A percentile compares a stretch with the other conserved stretches of the same genome.
phyloP scores from a whole-genome alignment of 331 rosid genomes.

The Acacia concinna region DNA sequence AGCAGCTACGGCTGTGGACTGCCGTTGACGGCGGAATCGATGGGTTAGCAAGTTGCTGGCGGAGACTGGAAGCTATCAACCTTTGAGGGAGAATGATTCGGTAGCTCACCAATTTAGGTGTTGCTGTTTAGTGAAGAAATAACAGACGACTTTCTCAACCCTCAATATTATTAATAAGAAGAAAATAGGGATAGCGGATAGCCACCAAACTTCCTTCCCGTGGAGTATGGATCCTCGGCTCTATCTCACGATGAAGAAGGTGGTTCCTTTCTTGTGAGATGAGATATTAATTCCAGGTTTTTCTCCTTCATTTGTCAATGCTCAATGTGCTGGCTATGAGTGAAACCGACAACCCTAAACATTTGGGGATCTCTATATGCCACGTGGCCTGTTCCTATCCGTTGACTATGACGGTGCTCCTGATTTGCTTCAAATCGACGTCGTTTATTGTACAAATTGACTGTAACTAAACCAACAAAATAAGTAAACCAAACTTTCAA shows the following conservation, averaged over 20 bases:
- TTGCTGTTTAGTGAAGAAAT: background rate
- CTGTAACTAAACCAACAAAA: background rate
- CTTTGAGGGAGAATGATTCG: too few species aligned
- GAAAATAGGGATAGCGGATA: background rate
- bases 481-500: background rate
- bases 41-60: too few species aligned
- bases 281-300: background rate
- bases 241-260: background rate
- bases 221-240: background rate
- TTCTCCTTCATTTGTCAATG: background rate
- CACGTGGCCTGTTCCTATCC: slow-evolving; percentile 42
- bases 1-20: too few species aligned
- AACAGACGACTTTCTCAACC: background rate
- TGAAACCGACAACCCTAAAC: slow-evolving; percentile 37
- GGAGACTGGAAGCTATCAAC: too few species aligned
- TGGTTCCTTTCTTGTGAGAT: background rate
- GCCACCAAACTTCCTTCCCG: background rate
- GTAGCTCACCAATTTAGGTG: background rate
- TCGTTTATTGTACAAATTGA: slow-evolving; percentile 11
- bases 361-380: background rate
- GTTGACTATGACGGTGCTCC: slow-evolving; percentile 22
- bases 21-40: too few species aligned
- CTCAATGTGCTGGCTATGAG: background rate
- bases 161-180: background rate
- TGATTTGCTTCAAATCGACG: background rate